Percentiles rank a stretch among this genome's conserved stretches.
phyloP scores from a whole-genome alignment of 2,329 filamentous ascomycete species.

The Coccinonectria pachysandricola region DNA sequence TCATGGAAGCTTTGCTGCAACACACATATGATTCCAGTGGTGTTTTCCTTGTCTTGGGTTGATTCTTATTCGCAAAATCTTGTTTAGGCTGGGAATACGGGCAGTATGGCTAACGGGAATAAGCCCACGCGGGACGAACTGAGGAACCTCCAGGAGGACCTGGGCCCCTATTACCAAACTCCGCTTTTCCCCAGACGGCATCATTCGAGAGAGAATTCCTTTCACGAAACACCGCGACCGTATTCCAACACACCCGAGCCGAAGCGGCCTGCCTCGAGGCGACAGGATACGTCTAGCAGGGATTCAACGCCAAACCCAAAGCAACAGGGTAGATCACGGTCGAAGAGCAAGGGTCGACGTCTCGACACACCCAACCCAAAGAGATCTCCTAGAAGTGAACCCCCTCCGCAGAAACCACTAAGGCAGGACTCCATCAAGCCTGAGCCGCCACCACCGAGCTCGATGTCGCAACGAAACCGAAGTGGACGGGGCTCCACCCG shows the following conservation, averaged over 20 bases:
- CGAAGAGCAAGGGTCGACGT: constrained; percentile 7
- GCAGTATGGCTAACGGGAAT: constrained; percentile 25
- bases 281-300: constrained; percentile 17
- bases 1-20: constrained; percentile 4
- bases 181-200: constrained; percentile 15
- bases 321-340: constrained; percentile 10
- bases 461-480: constrained; percentile 35
- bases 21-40: constrained; percentile 9
- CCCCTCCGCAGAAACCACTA: constrained; percentile 9
- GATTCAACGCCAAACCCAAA: constrained; percentile 17
- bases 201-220: constrained; percentile 15
- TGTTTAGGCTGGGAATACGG: constrained; percentile 21
- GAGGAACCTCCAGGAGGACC: constrained; percentile 24
- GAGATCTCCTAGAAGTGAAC: constrained; percentile 15
- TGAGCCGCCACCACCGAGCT: constrained; percentile 12
- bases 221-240: constrained; percentile 13
- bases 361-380: constrained; percentile 14
- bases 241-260: constrained; percentile 16
- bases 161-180: constrained; percentile 23
- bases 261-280: constrained; percentile 13
- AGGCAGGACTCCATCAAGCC: constrained; percentile 14
- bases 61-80: constrained; percentile 21
- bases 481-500: constrained; percentile 34
- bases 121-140: constrained; percentile 23
- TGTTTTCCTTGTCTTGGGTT: constrained; percentile 11